Evolutionary conservation across 2,329 filamentous ascomycete genomes (phyloP).

Genomic region (Stachybotrys elegans): DNA sequence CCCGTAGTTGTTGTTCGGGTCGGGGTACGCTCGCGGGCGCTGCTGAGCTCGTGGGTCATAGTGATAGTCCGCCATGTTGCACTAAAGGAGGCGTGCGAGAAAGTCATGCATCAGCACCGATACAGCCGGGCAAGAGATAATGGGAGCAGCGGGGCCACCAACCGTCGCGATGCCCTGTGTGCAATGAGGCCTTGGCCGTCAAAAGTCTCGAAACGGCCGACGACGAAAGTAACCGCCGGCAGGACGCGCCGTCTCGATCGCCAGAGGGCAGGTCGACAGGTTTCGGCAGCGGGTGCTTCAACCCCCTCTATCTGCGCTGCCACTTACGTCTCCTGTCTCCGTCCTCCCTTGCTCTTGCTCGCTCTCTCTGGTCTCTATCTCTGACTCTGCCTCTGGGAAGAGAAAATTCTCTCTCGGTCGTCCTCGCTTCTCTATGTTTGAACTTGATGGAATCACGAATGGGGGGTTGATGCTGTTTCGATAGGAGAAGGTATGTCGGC

Average conservation of each 20-base stretch:
- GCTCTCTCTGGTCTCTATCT: too few species aligned
- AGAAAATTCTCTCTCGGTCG: too few species aligned
- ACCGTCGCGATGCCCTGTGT: slow-evolving; percentile 2
- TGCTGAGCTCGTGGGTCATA: slow-evolving; percentile 43
- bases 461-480: too few species aligned
- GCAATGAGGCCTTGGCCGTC: slow-evolving; percentile 1
- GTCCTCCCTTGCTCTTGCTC: neutral
- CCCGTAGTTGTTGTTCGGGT: slow-evolving; percentile 45
- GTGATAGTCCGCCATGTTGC: slow-evolving; percentile 54
- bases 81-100: slow-evolving; percentile 3
- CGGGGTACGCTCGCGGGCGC: slow-evolving; percentile 43
- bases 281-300: neutral
- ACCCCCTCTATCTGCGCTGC: neutral
- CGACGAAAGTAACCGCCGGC: slow-evolving; percentile 16
- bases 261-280: slow-evolving; percentile 4
- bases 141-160: neutral
- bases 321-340: too few species aligned
- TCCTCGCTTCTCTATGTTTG: too few species aligned
- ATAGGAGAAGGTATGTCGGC: too few species aligned
- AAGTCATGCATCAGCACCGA: slow-evolving; percentile 3
- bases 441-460: too few species aligned
- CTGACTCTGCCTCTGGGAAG: too few species aligned
- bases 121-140: neutral
- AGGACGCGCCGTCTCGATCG: slow-evolving; percentile 26
- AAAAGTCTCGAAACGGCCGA: neutral